Evolutionary conservation across 2,329 filamentous ascomycete genomes (phyloP).

Genomic region (Rhinocladiella mackenziei): DNA sequence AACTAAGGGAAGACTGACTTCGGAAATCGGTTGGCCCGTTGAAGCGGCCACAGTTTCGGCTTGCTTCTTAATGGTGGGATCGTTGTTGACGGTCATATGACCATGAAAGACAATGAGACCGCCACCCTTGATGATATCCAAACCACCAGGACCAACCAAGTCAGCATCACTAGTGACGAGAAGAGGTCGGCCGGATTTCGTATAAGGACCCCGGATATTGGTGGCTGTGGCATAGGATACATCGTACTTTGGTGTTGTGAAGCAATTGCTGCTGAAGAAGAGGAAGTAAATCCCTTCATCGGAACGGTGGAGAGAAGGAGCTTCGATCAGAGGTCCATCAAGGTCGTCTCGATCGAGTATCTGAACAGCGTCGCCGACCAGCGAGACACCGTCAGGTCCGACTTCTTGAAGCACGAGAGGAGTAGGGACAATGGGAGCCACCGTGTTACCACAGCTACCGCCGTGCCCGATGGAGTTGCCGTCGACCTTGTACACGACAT

Average conservation of each 20-base stretch:
- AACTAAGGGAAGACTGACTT: slow-evolving; percentile 20
- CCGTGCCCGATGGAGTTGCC: slow-evolving; percentile 54
- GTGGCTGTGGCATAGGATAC: slow-evolving; percentile 55
- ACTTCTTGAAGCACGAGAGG: slow-evolving; percentile 43
- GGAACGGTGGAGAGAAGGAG: slow-evolving; percentile 48
- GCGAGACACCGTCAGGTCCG: slow-evolving; percentile 48
- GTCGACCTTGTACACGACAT: slow-evolving; percentile 64
- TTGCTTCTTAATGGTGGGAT: slow-evolving; percentile 13
- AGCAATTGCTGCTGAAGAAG: slow-evolving; percentile 62
- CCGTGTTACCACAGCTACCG: slow-evolving; percentile 47
- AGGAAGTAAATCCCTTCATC: slow-evolving; percentile 53
- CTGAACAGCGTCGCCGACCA: slow-evolving; percentile 50
- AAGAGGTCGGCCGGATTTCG: slow-evolving; percentile 35
- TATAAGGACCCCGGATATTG: slow-evolving; percentile 38
- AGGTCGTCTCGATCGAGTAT: slow-evolving; percentile 61
- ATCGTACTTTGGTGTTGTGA: slow-evolving; percentile 52
- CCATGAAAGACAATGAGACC: slow-evolving; percentile 28
- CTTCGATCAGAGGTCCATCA: slow-evolving; percentile 61
- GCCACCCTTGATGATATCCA: slow-evolving; percentile 28
- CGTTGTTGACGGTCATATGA: slow-evolving; percentile 24
- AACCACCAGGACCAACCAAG: slow-evolving; percentile 26
- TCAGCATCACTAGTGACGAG: slow-evolving; percentile 34
- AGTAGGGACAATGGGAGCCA: slow-evolving; percentile 36
- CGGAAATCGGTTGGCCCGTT: slow-evolving; percentile 11
- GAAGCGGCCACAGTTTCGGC: slow-evolving; percentile 11